phyloP scores from a whole-genome alignment of 352 stramenopile species.

The Phytopythium oedochilum region DNA sequence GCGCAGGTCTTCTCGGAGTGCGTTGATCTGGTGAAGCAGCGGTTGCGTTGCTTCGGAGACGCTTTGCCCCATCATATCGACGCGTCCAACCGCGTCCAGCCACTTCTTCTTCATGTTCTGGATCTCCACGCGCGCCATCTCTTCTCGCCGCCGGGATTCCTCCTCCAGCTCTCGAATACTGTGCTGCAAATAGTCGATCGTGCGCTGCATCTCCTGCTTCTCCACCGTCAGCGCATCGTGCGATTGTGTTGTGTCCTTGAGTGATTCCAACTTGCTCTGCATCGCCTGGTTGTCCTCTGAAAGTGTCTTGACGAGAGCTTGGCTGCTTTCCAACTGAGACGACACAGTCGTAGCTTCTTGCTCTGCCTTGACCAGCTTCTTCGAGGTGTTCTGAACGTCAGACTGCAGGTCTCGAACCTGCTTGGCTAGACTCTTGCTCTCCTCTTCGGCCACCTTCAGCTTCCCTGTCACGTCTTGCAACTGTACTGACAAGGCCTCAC shows the following conservation, averaged over 20 bases:
- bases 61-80: constrained; percentile 65
- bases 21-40: constrained; percentile 67
- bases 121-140: constrained; percentile 51
- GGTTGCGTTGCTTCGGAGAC: constrained; percentile 71
- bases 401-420: constrained; percentile 31
- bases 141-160: constrained; percentile 52
- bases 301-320: constrained; percentile 22
- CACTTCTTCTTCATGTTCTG: constrained; percentile 70
- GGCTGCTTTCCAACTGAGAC: constrained; percentile 17
- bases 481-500: constrained; percentile 39
- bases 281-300: constrained; percentile 27
- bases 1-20: constrained; percentile 63
- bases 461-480: constrained; percentile 40
- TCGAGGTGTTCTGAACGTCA: constrained; percentile 15
- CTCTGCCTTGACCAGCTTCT: constrained; percentile 30
- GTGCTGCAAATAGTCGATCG: constrained; percentile 55
- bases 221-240: constrained; percentile 46
- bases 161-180: constrained; percentile 46
- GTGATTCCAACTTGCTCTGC: constrained; percentile 24
- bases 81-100: constrained; percentile 60
- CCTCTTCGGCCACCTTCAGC: constrained; percentile 42
- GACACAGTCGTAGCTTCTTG: constrained; percentile 13
- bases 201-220: constrained; percentile 54
- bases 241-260: constrained; percentile 40
- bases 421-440: constrained; percentile 33